phyloP scores from a whole-genome alignment of 805 yeast species.

The Wickerhamomyces bovis region DNA sequence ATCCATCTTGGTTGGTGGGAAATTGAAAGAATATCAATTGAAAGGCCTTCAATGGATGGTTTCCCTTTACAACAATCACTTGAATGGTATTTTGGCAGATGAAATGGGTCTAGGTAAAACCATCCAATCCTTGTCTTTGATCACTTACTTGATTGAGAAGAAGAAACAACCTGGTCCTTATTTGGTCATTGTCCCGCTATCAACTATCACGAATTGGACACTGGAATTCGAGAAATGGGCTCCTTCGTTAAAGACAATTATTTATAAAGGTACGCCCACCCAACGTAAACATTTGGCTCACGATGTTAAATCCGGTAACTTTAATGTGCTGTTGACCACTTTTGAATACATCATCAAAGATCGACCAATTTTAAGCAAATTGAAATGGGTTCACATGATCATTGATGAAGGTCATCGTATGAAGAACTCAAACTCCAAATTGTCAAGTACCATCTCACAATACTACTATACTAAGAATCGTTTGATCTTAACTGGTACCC shows the following conservation, averaged over 20 bases:
- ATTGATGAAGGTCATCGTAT: conserved; percentile 89
- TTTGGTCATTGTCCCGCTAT: conserved; percentile 75
- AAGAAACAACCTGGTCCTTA: conserved; percentile 66
- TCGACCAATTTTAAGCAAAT: conserved; percentile 59
- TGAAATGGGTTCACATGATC: conserved; percentile 80
- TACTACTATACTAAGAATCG: conserved; percentile 72
- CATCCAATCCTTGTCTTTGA: conserved; percentile 70
- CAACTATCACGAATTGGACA: conserved; percentile 83
- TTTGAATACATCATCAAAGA: conserved; percentile 79
- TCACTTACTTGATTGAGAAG: conserved; percentile 62
- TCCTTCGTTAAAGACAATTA: conserved; percentile 63
- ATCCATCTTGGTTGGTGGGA: conserved; percentile 65
- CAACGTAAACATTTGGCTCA: conserved; percentile 62
- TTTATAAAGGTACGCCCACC: conserved; percentile 73
- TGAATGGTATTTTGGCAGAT: conserved; percentile 96
- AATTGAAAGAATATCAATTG: conserved; percentile 75
- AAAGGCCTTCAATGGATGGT: conserved; percentile 99
- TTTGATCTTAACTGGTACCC: conserved; percentile 83
- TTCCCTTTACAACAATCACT: conserved; percentile 85
- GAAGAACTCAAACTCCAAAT: conserved; percentile 73
- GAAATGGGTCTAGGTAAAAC: conserved; percentile 99
- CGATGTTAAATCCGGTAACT: conserved; percentile 61
- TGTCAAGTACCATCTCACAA: conserved; percentile 63
- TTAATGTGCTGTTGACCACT: conserved; percentile 73
- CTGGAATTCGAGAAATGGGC: conserved; percentile 87